Evolutionary conservation across 1,139 yeast species (phyloP).

Genomic region (Geotrichum armillariae): DNA sequence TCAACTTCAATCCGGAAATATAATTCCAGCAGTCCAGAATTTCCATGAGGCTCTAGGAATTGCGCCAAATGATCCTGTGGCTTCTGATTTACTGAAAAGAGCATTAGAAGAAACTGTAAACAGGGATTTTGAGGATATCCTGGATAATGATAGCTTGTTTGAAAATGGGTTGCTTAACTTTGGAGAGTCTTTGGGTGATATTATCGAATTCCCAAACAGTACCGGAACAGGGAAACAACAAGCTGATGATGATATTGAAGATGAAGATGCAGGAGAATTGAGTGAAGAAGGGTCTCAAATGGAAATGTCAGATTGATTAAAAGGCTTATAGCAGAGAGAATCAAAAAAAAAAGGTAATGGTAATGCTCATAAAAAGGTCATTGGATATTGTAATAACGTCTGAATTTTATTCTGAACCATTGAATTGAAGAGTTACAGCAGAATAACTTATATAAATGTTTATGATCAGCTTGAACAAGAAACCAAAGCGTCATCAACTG

Average conservation of each 20-base stretch:
- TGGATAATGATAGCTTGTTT: slow-evolving; percentile 13
- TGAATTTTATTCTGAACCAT: too few species aligned
- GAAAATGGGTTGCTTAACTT: slow-evolving; percentile 7
- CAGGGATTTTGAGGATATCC: slow-evolving; percentile 19
- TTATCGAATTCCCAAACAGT: slow-evolving; percentile 4
- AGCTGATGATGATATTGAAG: too few species aligned
- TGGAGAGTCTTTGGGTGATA: slow-evolving; percentile 6
- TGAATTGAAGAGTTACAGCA: too few species aligned
- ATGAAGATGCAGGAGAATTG: slow-evolving; percentile 1
- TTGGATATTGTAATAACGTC: too few species aligned
- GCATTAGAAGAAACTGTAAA: slow-evolving; percentile 59
- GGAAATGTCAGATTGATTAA: slow-evolving; percentile 18
- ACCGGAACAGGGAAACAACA: too few species aligned
- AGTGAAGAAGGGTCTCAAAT: slow-evolving; percentile 19
- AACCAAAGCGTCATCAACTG: too few species aligned
- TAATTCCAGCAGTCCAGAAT: slow-evolving; percentile 59
- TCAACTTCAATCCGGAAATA: slow-evolving; percentile 65
- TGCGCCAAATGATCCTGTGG: slow-evolving; percentile 79
- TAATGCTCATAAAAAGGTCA: not conserved
- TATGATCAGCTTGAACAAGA: too few species aligned
- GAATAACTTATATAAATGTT: too few species aligned
- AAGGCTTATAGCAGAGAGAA: not conserved
- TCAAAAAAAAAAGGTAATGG: not conserved
- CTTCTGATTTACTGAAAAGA: slow-evolving; percentile 73
- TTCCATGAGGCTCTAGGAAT: slow-evolving; percentile 83